Evolutionary conservation across 2,329 filamentous ascomycete species (phyloP).

Genomic region (Elsinoe perseae): DNA sequence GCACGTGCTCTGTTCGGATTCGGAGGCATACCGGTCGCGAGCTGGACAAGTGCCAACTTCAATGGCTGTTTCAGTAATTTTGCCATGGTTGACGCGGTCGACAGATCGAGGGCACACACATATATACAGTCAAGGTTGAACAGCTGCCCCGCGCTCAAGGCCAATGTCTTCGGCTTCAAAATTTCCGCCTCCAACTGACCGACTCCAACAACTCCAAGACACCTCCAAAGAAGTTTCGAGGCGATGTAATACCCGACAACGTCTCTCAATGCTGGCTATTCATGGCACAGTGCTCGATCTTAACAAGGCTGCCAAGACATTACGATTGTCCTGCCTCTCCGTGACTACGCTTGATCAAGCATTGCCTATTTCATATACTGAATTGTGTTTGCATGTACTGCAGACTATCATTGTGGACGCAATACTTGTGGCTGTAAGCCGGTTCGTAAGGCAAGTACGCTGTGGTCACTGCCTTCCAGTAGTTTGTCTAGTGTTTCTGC

Average conservation of each 20-base stretch:
- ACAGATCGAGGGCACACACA: too few relatives aligned
- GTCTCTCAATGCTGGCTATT: too few relatives aligned
- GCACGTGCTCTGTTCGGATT: not conserved
- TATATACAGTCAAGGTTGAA: not conserved
- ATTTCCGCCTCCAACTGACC: not conserved
- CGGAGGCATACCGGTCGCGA: constrained; percentile 54
- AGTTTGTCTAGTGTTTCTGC: not conserved
- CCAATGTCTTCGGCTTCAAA: constrained; percentile 1
- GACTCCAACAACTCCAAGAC: not conserved
- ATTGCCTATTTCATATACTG: too few relatives aligned
- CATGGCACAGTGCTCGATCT: too few relatives aligned
- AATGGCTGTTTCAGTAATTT: constrained; percentile 64
- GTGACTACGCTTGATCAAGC: not conserved
- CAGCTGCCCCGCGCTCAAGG: not conserved
- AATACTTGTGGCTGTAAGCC: too few relatives aligned
- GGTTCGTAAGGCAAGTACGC: not conserved
- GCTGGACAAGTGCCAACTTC: constrained; percentile 73
- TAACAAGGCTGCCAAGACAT: too few relatives aligned
- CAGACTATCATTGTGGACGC: too few relatives aligned
- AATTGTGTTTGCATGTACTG: too few relatives aligned
- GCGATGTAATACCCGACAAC: too few relatives aligned
- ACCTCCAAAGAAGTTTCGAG: not conserved
- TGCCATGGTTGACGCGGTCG: too few relatives aligned
- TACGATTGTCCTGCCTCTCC: too few relatives aligned
- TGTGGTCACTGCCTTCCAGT: not conserved